A percentile compares a stretch with the other conserved stretches of the same genome.
These are phyloP conservation scores for Thuidium tamariscinum DNA, from an alignment of 225 moss, liverwort and hornwort species.

Conservation along the genomic window DNA sequence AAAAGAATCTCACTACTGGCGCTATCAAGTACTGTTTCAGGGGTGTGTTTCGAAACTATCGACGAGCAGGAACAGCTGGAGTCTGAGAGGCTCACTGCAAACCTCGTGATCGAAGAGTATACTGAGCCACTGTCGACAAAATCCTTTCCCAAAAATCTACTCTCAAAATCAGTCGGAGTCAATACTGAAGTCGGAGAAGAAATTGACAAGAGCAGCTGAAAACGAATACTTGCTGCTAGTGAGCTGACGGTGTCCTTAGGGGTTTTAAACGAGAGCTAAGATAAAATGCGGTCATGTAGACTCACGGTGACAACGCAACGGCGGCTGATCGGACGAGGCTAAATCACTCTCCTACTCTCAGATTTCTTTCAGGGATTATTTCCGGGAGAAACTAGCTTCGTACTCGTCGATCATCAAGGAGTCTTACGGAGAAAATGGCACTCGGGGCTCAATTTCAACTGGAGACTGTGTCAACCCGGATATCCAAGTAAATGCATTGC, in stretches of 20 bases:
- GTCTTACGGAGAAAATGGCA: not conserved
- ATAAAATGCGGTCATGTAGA: not conserved
- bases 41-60: not conserved
- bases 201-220: not conserved
- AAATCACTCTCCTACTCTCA: not conserved
- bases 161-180: not conserved
- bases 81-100: not conserved
- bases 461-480: not conserved
- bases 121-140: not conserved
- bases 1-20: not conserved
- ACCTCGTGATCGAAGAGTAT: not conserved
- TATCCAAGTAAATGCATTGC: not conserved
- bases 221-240: not conserved
- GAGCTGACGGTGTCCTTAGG: not conserved
- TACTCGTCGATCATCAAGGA: not conserved
- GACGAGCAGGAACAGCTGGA: not conserved
- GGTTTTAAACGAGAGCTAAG: not conserved
- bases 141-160: too few relatives aligned
- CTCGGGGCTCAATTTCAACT: not conserved
- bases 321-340: not conserved
- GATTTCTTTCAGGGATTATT: too few relatives aligned
- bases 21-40: not conserved
- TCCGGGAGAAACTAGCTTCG: not conserved
- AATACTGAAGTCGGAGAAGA: not conserved
- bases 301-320: not conserved